Percentiles rank a stretch among this genome's conserved stretches.
Conservation (phyloP, 2,329 filamentous ascomycete genomes). For the Microascus cirrosus region DNA sequence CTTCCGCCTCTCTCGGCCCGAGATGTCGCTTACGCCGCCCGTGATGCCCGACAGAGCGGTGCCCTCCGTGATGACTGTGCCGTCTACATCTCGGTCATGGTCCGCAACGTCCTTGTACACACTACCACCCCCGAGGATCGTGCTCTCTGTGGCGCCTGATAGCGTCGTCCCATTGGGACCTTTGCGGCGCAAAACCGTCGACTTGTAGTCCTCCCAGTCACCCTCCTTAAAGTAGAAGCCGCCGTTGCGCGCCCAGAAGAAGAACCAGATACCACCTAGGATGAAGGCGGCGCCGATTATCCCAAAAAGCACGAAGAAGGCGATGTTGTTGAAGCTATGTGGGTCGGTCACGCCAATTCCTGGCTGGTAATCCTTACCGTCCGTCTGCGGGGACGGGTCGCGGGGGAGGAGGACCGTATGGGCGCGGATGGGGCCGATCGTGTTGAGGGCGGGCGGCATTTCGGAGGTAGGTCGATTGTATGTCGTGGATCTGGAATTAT, state of each 20-base stretch:
- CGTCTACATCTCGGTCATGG: conserved; percentile 22
- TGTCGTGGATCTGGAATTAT: not conserved
- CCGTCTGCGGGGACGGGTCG: conserved; percentile 20
- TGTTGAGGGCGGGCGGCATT: not conserved
- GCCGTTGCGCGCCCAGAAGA: conserved; percentile 96
- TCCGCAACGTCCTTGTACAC: conserved; percentile 63
- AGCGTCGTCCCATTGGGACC: conserved; percentile 83
- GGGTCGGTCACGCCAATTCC: conserved; percentile 39
- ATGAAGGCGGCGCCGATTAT: conserved; percentile 71
- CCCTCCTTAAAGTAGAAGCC: conserved; percentile 76
- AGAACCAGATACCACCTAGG: conserved; percentile 80
- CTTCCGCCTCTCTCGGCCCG: conserved; percentile 43
- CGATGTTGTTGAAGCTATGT: conserved; percentile 50
- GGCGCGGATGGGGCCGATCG: conserved; percentile 27
- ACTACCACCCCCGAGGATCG: conserved; percentile 77
- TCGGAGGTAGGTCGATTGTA: not conserved
- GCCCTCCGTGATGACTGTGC: conserved; percentile 32
- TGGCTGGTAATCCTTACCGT: conserved; percentile 24
- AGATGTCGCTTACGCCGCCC: conserved; percentile 43
- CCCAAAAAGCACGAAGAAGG: conserved; percentile 77
- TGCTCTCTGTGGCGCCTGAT: conserved; percentile 70
- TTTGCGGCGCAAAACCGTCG: conserved; percentile 78
- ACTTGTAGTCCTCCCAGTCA: conserved; percentile 99
- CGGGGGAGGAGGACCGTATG: conserved; percentile 29
- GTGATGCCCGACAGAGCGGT: conserved; percentile 43